Conservation (phyloP, 129 eudicot genomes). For the Artemisia argyi region DNA sequence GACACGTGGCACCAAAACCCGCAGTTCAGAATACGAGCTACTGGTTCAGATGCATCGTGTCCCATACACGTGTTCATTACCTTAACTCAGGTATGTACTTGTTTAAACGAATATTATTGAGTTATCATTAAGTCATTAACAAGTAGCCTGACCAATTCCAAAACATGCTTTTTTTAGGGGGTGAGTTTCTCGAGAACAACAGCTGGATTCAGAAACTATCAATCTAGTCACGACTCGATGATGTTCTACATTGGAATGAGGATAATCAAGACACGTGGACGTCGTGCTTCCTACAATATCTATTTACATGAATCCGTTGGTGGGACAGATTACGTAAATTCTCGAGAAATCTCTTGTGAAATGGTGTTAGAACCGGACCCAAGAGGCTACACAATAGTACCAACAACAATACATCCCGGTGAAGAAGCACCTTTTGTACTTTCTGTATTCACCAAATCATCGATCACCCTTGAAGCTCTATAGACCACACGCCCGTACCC, state of each 20-base stretch:
- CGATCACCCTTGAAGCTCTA: constrained; percentile 78
- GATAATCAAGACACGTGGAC: constrained; percentile 97
- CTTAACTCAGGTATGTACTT: constrained; percentile 77
- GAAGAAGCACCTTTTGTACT: constrained; percentile 99
- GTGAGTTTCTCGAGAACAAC: constrained; percentile 97
- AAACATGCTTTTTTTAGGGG: constrained; percentile 51
- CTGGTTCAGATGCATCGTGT: constrained; percentile 89
- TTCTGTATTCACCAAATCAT: constrained; percentile 96
- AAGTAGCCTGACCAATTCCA: neutral
- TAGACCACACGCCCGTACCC: constrained; percentile 35
- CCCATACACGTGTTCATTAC: constrained; percentile 98
- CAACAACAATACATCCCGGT: constrained; percentile 97
- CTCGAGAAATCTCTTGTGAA: constrained; percentile 98
- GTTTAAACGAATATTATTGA: neutral
- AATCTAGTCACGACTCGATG: constrained; percentile 93
- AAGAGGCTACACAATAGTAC: constrained; percentile 94
- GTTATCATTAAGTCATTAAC: neutral
- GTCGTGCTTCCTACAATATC: constrained; percentile 93
- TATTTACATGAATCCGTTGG: constrained; percentile 97
- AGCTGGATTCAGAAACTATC: constrained; percentile 92
- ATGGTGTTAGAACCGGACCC: constrained; percentile 99
- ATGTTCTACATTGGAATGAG: constrained; percentile 99
- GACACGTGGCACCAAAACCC: constrained; percentile 99
- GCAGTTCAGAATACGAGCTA: constrained; percentile 82
- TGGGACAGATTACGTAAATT: constrained; percentile 97